Base-by-base conservation (phyloP, 805 yeast species). In the Wickerhamomyces tratensis region DNA sequence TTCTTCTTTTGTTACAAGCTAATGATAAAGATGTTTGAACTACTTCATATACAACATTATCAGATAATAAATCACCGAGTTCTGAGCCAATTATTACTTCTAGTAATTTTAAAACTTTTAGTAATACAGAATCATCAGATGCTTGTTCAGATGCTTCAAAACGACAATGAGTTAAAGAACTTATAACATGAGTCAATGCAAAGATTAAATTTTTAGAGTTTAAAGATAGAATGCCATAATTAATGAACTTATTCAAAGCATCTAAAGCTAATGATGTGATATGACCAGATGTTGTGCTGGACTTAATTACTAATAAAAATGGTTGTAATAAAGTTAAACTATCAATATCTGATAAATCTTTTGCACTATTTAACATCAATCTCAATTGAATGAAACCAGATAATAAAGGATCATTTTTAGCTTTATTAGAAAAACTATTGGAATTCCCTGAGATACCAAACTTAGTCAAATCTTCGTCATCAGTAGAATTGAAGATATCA, bases 121-220 rank as follows among this genome's bases (percentile, higher is more conserved):
- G 70, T 38, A 93, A 66, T 4, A 93, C 91, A 0, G 94, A 85
- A 58, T 93, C 98, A 63, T 93, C 98, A 37, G 86, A 82, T 33
- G 82, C 74, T 58, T 87, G 95, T 57, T 89, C 96, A 0, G 93
- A 83, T 3, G 96, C 96, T 66, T 93, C 97, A 58, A 93, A 93
- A 38, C 96, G 76, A 63, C 98, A 93, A 58, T 87, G 96, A 1
- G 98, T 86, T 47, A 93, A 70, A 0, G 97, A 76, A 31, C 63
- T 64, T 39, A 69, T 63, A 39, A 84, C 71, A 54, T 85, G 86
- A 14, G 78, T 73, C 46, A 86, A 62, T 1, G 83, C 73, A 39
- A 65, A 70, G 31, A 67, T 71, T 20, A 84, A 62, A 43, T 82
- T 80, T 30, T 68, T 64, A 6, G 87, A 77, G 2, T 63, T 53